These are phyloP conservation scores for Chenopodium suecicum DNA, from an alignment of 148 eudicot species.

Conservation along the genomic window DNA sequence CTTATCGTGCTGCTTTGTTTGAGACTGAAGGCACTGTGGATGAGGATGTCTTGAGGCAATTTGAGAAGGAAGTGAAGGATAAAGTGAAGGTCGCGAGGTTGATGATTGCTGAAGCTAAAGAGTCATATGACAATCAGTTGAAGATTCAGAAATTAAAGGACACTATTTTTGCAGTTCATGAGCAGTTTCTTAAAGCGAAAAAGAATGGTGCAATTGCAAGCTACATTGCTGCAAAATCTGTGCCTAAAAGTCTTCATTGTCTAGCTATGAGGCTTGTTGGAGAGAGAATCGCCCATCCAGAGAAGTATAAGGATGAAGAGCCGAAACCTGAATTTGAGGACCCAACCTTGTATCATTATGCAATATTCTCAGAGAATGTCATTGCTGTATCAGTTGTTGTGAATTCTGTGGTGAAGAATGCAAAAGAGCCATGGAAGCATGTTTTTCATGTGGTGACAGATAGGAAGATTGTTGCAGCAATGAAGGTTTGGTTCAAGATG, in stretches of 20 bases:
- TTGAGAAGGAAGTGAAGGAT: slow-evolving; percentile 92
- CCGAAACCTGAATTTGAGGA: slow-evolving; percentile 92
- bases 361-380: slow-evolving; percentile 88
- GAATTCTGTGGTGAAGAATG: slow-evolving; percentile 72
- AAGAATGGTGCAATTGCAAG: slow-evolving; percentile 82
- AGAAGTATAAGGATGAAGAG: slow-evolving; percentile 68
- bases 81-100: slow-evolving; percentile 75
- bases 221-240: slow-evolving; percentile 78
- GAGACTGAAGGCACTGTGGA: slow-evolving; percentile 77
- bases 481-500: slow-evolving; percentile 94
- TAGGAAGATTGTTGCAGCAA: slow-evolving; percentile 82
- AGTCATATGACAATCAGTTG: slow-evolving; percentile 88
- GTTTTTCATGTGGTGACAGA: slow-evolving; percentile 88
- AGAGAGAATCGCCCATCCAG: slow-evolving; percentile 78
- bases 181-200: slow-evolving; percentile 71
- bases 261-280: slow-evolving; percentile 88
- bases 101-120: slow-evolving; percentile 78
- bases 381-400: slow-evolving; percentile 93
- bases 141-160: slow-evolving; percentile 94
- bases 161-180: slow-evolving; percentile 88
- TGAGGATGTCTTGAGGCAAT: slow-evolving; percentile 80
- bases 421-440: slow-evolving; percentile 76
- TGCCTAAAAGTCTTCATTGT: slow-evolving; percentile 93
- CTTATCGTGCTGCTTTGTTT: slow-evolving; percentile 57
- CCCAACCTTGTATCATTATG: slow-evolving; percentile 76